phyloP scores from a whole-genome alignment of 306 rosid species.

The Begonia fuchsioides region DNA sequence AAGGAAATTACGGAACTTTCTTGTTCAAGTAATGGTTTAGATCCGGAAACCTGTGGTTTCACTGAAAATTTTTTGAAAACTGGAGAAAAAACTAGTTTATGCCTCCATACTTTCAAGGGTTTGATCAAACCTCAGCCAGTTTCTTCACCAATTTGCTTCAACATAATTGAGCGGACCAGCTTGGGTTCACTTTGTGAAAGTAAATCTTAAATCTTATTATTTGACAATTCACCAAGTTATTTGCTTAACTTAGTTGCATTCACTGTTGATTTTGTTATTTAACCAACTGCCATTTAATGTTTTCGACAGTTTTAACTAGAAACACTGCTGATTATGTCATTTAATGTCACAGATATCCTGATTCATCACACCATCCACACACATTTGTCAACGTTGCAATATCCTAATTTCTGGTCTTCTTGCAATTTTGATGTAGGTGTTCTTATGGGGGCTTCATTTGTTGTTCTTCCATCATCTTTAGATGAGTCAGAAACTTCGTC shows the following conservation, averaged over 20 bases:
- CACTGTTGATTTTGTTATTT: too few relatives aligned
- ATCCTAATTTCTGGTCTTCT: conserved; percentile 1
- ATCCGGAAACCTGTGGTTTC: conserved; percentile 32
- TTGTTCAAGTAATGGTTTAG: conserved; percentile 45
- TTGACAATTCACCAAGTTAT: not conserved
- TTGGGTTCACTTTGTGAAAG: conserved; percentile 61
- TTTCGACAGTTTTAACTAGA: too few relatives aligned
- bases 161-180: conserved; percentile 39
- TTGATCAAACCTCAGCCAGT: conserved; percentile 23
- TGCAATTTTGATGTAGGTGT: conserved; percentile 35
- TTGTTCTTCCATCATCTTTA: conserved; percentile 34
- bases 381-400: not conserved
- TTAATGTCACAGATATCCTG: too few relatives aligned
- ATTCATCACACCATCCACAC: too few relatives aligned
- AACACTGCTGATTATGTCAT: too few relatives aligned
- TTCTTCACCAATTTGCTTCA: conserved; percentile 37
- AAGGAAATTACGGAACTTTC: conserved; percentile 14
- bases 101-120: conserved; percentile 39
- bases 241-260: not conserved
- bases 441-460: conserved; percentile 47
- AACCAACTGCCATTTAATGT: too few relatives aligned
- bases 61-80: conserved; percentile 37
- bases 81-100: conserved; percentile 48
- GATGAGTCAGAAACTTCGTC: conserved; percentile 31
- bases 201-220: conserved; percentile 17